Percentiles rank a stretch among this genome's conserved stretches.
Evolutionary conservation across 23 red algal species (phyloP).

Genomic region (Rhodosorus marinus): DNA sequence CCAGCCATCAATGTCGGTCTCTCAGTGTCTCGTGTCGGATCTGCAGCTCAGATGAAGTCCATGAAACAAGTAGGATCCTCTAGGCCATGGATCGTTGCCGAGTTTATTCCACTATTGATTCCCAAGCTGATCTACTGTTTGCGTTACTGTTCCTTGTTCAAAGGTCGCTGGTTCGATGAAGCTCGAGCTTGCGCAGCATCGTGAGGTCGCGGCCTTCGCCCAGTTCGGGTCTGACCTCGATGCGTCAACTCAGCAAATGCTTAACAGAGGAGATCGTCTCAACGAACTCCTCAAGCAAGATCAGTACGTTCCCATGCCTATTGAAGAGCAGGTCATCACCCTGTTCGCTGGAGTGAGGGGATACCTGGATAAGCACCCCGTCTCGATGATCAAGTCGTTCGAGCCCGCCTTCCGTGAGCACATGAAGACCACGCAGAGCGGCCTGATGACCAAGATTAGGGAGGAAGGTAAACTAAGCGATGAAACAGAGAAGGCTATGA

Average conservation of each 20-base stretch:
- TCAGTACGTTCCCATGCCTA: slow-evolving; percentile 74
- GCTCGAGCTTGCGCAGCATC: slow-evolving; percentile 83
- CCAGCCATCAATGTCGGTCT: slow-evolving; percentile 98
- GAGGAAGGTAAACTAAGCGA: slow-evolving; percentile 82
- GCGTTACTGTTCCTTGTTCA: too few species aligned
- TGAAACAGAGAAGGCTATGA: slow-evolving; percentile 50
- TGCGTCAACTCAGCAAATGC: slow-evolving; percentile 77
- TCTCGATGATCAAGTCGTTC: slow-evolving; percentile 56
- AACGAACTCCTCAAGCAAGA: slow-evolving; percentile 91
- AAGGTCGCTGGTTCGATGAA: slow-evolving; percentile 99
- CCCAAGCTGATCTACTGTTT: too few species aligned
- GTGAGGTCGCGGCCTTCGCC: slow-evolving; percentile 92
- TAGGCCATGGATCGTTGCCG: too few species aligned
- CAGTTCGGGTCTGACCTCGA: slow-evolving; percentile 99
- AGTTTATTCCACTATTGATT: too few species aligned
- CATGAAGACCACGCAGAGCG: slow-evolving; percentile 45
- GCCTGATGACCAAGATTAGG: slow-evolving; percentile 52
- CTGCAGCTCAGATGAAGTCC: slow-evolving; percentile 87
- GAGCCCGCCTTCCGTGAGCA: slow-evolving; percentile 66
- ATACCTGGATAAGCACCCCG: slow-evolving; percentile 92
- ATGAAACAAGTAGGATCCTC: too few species aligned
- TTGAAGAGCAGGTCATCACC: slow-evolving; percentile 77
- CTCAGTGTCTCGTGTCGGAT: slow-evolving; percentile 89
- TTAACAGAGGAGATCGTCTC: slow-evolving; percentile 88
- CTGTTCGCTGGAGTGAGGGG: slow-evolving; percentile 93